Base-by-base conservation (phyloP, 106 monocot species). In the Apostasia ramifera region DNA sequence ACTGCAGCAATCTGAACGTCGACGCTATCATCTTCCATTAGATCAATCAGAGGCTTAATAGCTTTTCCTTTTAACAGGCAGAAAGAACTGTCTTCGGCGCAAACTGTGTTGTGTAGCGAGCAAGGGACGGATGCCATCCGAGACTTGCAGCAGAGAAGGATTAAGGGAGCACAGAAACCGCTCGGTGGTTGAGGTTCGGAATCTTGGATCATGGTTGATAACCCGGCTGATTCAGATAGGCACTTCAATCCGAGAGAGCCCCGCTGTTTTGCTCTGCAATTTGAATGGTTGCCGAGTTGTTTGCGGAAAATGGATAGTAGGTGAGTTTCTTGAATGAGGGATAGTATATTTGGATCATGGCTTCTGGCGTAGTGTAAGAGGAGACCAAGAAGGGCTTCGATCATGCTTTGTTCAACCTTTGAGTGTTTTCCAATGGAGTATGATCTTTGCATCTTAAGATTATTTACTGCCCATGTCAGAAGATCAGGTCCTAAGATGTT, bases 1-100 rank as follows among this genome's bases (percentile, higher is more conserved):
- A 85, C 81, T 9, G 77, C 85, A 45, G 85, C 77, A n/a, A 85
- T 62, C 62, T 85, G 81, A 6, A 80, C 79, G 8, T 80, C 68
- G 8, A 73, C 66, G 54, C 57, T 66, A 12, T 77, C 70, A 61
- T 80, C 84, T 14, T 66, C 73, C 73, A 80, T 53, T 39, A 84
- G 77, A 53, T 77, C 80, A 49, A 80, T 44, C 76, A 84, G 55
- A 57, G 70, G 77, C 70, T 70, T 73, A 54, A 80, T 67, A 4
- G 70, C 77, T 50, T 71, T 67, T 61, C 73, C 80, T 80, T 80
- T 80, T 4, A 84, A 46, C 40, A 84, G 70, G 40, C 84, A 84
- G 59, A 84, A 80, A 2, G 80, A 73, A 26, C 70, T 80, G n/a
- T 65, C 68, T 2, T 73, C 73, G 6, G 73, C 70, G 57, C 84